Base-by-base conservation (phyloP, 768 basidiomycete species). In the Kwoniella pini region DNA sequence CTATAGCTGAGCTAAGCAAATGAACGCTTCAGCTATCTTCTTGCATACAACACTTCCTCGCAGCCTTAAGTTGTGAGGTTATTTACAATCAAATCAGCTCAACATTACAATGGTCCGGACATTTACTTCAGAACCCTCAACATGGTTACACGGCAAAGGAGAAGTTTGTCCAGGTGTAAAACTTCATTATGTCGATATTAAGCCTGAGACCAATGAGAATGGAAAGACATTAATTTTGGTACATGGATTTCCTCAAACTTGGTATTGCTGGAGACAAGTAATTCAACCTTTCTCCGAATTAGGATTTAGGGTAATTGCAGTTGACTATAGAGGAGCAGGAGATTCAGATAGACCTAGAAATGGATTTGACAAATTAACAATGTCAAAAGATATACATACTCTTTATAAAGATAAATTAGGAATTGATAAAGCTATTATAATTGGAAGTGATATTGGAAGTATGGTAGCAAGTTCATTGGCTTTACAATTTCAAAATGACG, bases 381-480 rank as follows among this genome's bases (percentile, higher is more conserved):
- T 72, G 65, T 60, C 58, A 6, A 57, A 36, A 27, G 71, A 72
- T 51, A 22, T 72, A 15, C 53, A 59, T 39, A 44, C 44, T 1
- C 43, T 72, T 17, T 44, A 58, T 44, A 57, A 55, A 39, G 67
- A 72, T 21, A 38, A 60, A 12, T 38, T 67, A 2, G 59, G 59
- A 2, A 33, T 72, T 17, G 38, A 64, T 22, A 68, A 65, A 53
- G 57, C 51, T 13, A 48, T 63, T 19, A 60, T 69, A 1, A 38
- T 64, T 13, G 71, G 71, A 24, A 53, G 64, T 40, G 71, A 72
- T 56, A 72, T 72, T 30, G 71, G 71, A 19, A 57, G 54, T 28
- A 72, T 72, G 71, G 63, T 69, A 13, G 68, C 63, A 22, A 52
- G 56, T 24, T 44, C 53, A 13, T 33, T 65, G 22, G 68, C 65